Conservation (phyloP, 345 rosid genomes). For the Salix brachista region DNA sequence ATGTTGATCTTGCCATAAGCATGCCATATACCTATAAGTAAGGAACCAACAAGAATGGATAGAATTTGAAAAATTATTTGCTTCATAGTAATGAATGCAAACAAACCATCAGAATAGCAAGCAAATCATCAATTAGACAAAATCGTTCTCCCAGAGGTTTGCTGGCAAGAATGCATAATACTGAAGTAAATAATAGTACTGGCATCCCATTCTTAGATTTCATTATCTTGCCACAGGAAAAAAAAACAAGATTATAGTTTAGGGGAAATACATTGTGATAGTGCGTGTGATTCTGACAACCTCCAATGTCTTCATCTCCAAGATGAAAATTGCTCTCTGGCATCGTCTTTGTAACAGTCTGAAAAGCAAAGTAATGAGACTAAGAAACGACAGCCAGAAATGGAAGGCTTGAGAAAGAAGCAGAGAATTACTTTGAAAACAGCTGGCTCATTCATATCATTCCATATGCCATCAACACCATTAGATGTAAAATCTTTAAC, state of each 20-base stretch:
- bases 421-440: constrained; percentile 59
- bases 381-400: constrained; percentile 2
- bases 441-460: constrained; percentile 96
- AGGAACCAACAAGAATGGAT: constrained; percentile 6
- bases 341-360: constrained; percentile 90
- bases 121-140: no score
- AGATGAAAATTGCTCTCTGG: constrained; percentile 74
- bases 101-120: not conserved
- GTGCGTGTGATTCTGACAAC: constrained; percentile 66
- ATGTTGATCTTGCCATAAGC: constrained; percentile 91
- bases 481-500: constrained; percentile 71
- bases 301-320: constrained; percentile 82
- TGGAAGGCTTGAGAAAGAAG: not conserved
- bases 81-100: not conserved
- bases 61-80: constrained; percentile 1
- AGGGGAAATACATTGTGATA: constrained; percentile 74
- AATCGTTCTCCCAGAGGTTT: no score
- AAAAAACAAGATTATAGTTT: constrained; percentile 8
- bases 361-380: constrained; percentile 24
- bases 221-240: not conserved
- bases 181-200: no score
- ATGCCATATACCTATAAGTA: constrained; percentile 68
- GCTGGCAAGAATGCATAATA: no score
- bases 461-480: constrained; percentile 98
- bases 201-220: not conserved